Evolutionary conservation across 305 asterid species (phyloP).

Genomic region (Solanum hybrid): DNA sequence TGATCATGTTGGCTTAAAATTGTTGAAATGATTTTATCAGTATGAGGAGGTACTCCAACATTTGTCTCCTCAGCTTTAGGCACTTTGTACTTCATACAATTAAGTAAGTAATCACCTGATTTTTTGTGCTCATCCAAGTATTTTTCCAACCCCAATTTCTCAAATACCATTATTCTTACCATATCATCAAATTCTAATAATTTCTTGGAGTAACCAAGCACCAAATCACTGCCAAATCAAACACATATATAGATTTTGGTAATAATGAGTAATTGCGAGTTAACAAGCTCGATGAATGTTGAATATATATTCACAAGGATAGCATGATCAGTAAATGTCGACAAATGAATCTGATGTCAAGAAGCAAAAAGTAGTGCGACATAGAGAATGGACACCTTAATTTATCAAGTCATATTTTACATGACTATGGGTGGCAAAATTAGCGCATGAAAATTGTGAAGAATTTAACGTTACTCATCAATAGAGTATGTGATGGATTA

Average conservation of each 20-base stretch:
- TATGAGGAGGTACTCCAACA: background rate
- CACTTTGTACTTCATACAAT: background rate
- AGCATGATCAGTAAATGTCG: background rate
- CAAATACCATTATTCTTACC: background rate
- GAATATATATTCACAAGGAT: background rate
- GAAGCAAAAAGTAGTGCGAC: background rate
- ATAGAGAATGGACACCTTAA: background rate
- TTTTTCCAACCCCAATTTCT: background rate
- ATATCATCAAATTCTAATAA: background rate
- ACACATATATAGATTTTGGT: background rate
- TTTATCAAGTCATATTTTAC: background rate
- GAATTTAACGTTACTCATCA: background rate
- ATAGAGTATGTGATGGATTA: background rate
- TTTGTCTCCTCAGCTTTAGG: background rate
- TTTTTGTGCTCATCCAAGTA: background rate
- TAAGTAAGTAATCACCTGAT: background rate
- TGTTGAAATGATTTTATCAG: background rate
- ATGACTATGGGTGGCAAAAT: background rate
- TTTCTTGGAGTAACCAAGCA: background rate
- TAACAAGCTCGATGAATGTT: background rate
- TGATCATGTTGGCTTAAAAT: background rate
- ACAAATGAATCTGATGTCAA: background rate
- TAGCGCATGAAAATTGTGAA: background rate
- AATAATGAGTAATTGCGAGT: background rate
- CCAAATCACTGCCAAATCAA: background rate